Conservation (phyloP, 2,329 filamentous ascomycete species). For the Sclerotinia glacialis region DNA sequence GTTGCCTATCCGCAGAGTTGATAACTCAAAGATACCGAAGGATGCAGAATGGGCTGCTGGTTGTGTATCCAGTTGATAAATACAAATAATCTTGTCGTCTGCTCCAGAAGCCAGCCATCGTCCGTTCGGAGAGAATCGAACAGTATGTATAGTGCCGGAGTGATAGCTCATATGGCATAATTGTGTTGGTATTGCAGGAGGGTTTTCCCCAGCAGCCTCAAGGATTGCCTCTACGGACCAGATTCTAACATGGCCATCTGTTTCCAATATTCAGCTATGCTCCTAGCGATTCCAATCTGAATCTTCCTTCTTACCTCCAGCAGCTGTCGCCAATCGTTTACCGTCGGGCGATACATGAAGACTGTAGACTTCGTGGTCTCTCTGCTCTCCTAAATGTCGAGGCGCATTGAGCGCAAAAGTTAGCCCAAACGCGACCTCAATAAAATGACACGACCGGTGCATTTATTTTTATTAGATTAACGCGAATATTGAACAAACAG, state of each 20-base stretch:
- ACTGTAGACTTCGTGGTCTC: conserved; percentile 97
- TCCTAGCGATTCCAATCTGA: conserved; percentile 9
- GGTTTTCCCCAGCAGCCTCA: conserved; percentile 69
- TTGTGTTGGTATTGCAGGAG: conserved; percentile 73
- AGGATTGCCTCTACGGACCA: conserved; percentile 96
- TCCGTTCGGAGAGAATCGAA: conserved; percentile 92
- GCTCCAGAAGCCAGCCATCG: conserved; percentile 95
- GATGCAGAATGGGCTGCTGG: conserved; percentile 72
- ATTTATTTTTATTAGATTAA: not conserved
- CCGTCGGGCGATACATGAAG: conserved; percentile 97
- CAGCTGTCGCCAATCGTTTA: conserved; percentile 84
- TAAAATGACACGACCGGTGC: not conserved
- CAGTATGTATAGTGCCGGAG: conserved; percentile 93
- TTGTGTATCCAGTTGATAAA: conserved; percentile 81
- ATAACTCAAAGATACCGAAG: conserved; percentile 60
- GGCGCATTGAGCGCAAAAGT: conserved; percentile 34
- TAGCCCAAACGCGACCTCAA: conserved; percentile 29
- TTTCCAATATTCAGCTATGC: conserved; percentile 29
- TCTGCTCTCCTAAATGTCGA: conserved; percentile 71
- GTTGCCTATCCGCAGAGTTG: conserved; percentile 14
- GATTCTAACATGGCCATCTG: conserved; percentile 92
- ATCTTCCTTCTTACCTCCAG: conserved; percentile 64
- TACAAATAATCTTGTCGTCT: conserved; percentile 98
- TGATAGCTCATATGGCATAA: conserved; percentile 98
- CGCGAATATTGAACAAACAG: conserved; percentile 15